phyloP scores from a whole-genome alignment of 495 filamentous ascomycete species.

The Podospora pseudocomata region DNA sequence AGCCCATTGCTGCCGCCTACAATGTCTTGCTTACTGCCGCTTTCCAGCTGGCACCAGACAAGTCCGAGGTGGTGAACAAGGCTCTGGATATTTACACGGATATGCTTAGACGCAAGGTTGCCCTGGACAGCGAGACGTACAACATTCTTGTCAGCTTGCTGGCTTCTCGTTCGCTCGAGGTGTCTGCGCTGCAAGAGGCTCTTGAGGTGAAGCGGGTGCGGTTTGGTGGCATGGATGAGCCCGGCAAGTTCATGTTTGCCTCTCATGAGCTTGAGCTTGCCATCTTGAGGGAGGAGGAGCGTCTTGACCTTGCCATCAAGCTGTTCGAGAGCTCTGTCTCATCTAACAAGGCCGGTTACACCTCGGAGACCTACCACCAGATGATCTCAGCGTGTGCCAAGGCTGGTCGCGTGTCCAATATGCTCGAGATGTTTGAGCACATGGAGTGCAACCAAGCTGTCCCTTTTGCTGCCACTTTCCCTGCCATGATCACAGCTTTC shows the following conservation, averaged over 20 bases:
- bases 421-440: constrained; percentile 83
- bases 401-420: constrained; percentile 71
- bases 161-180: constrained; percentile 71
- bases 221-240: constrained; percentile 81
- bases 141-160: constrained; percentile 78
- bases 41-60: constrained; percentile 65
- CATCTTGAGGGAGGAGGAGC: constrained; percentile 80
- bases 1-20: constrained; percentile 79
- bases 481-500: constrained; percentile 89
- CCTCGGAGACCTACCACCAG: constrained; percentile 68
- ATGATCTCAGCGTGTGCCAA: constrained; percentile 83
- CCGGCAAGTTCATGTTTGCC: constrained; percentile 83
- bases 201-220: constrained; percentile 73
- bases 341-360: constrained; percentile 55
- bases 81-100: constrained; percentile 92
- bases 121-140: constrained; percentile 80
- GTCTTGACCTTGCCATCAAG: constrained; percentile 75
- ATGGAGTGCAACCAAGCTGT: constrained; percentile 74
- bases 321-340: constrained; percentile 72
- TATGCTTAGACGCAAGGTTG: constrained; percentile 83
- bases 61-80: constrained; percentile 78
- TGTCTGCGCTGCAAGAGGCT: constrained; percentile 60
- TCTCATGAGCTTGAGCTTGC: constrained; percentile 80
- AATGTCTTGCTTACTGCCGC: constrained; percentile 84
- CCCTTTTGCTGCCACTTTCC: constrained; percentile 76